Evolutionary conservation across 257 asterid species (phyloP), one percentile per base, ranked within the genome.

Genomic region (Solanum commersonii): DNA sequence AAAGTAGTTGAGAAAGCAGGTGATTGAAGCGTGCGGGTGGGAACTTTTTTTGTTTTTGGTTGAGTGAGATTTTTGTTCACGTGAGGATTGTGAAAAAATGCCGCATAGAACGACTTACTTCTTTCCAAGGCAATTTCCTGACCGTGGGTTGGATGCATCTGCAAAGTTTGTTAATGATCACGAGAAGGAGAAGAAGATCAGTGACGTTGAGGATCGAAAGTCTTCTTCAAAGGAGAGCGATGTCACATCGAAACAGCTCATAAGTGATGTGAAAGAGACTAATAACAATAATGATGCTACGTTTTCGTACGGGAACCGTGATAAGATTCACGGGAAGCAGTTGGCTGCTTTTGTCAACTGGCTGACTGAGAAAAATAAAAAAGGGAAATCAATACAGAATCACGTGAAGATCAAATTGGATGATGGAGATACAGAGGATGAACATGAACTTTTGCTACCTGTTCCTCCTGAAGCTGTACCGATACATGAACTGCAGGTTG

Each of bases 71-170:
- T 49, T 56, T 29, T 71, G 67, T 86, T 91, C 95, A 92, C 97
- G 96, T 85, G 95, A 87, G 63, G 87, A 60, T 84, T 84, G 89
- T 79, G 91, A 90, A 86, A 82, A 27, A 93, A 97, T 97, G 99
- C 99, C 99, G 90, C 99, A 97, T 90, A 92, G 98, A 87, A 92
- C 99, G 2, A 94, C 98, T 33, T 97, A 97, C 94, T 88, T 97
- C 77, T 97, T 97, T 49, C 98, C 98, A 1, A 88, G 98, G 93
- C 96, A 97, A 86, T 95, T 95, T 92, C 96, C 98, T 65, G 98
- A 95, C 25, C 84, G 85, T 85, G 91, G 84, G 37, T 90, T 90
- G 89, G 92, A 49, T 76, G 86, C 91, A 20, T 88, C 94, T 84
- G 89, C 88, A 29, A 92, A 92, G 92, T 93, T 89, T 90, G 90